Evolutionary conservation across 2,329 filamentous ascomycete species (phyloP), one percentile per base, ranked within the genome.

Genomic region (Ascochyta pisi): DNA sequence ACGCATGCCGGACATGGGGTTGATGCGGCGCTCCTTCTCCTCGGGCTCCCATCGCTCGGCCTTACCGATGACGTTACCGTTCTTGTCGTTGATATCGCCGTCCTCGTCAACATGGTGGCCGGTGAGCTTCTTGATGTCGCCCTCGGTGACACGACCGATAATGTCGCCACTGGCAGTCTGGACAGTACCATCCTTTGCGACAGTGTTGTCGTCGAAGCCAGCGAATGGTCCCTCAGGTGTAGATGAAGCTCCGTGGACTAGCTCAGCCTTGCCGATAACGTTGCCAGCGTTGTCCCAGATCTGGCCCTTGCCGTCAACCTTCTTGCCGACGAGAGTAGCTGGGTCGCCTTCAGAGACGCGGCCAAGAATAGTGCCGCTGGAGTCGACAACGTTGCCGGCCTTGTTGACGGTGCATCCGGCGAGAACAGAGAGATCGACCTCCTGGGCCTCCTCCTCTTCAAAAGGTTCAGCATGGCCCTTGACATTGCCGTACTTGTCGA

Each of bases 401-500:
- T 87, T 87, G 79, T 88, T 88, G 69, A 87, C 83, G 15, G 80
- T 83, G 77, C 84, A 85, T 60, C 84, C 84, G 51, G 83, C 83
- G 37, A 88, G 81, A n/a, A 79, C 75, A 22, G 83, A 86, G n/a
- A 86, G 76, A 62, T 87, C 84, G 8, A 77, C 80, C 63, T 79
- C 78, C 52, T 70, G 76, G 38, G 73, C 77, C 66, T 84, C 83
- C 53, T 76, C 76, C 57, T 80, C 77, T 57, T 83, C 78, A 50
- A 80, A 85, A 4, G 82, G 83, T 68, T 85, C 83, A n/a, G 81
- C 83, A 54, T 83, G 82, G 29, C 83, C 83, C 74, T 84, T 84
- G 62, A 83, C 79, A 57, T 84, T 85, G 54, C 84, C 86, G 69
- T 91, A 92, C 73, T 86, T 87, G 79, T 95, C 91, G 52, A 90